Conservation (phyloP, 305 asterid genomes). For the Fraxinus latifolia region DNA sequence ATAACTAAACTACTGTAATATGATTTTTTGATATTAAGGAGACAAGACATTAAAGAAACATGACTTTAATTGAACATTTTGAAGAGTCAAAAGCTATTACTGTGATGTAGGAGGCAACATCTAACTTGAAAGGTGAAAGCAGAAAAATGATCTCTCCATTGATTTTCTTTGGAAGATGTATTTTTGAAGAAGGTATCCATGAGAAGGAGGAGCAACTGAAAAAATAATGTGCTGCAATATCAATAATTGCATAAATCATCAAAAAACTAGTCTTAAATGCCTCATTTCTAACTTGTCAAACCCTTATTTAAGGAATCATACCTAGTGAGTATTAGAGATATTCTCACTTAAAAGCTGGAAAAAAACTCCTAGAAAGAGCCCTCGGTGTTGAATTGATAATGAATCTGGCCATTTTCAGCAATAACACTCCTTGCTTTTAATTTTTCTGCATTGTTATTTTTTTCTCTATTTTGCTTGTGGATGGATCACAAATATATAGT, state of each 20-base stretch:
- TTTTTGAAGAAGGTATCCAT: background rate
- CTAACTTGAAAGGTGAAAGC: slow-evolving; percentile 7
- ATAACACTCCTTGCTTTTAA: background rate
- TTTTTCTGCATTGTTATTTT: background rate
- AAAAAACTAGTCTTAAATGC: background rate
- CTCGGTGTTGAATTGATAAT: background rate
- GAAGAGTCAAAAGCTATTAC: background rate
- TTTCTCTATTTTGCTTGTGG: slow-evolving; percentile 13
- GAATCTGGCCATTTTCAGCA: background rate
- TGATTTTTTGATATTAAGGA: background rate
- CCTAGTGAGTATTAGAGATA: background rate
- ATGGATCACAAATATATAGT: slow-evolving; percentile 7
- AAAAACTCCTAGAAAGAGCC: background rate
- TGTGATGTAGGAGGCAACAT: background rate
- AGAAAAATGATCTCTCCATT: slow-evolving; percentile 12
- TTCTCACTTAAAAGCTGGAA: background rate
- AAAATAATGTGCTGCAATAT: slow-evolving; percentile 9
- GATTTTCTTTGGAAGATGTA: background rate
- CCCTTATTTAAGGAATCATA: background rate
- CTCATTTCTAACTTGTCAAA: slow-evolving; percentile 1
- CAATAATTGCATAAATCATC: background rate
- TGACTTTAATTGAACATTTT: background rate
- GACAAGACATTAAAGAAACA: background rate
- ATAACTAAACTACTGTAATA: background rate
- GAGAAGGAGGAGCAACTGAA: slow-evolving; percentile 7